A percentile compares a stretch with the other conserved stretches of the same genome.
Evolutionary conservation across 768 basidiomycete species (phyloP).

Genomic region (Paxillus involutus): DNA sequence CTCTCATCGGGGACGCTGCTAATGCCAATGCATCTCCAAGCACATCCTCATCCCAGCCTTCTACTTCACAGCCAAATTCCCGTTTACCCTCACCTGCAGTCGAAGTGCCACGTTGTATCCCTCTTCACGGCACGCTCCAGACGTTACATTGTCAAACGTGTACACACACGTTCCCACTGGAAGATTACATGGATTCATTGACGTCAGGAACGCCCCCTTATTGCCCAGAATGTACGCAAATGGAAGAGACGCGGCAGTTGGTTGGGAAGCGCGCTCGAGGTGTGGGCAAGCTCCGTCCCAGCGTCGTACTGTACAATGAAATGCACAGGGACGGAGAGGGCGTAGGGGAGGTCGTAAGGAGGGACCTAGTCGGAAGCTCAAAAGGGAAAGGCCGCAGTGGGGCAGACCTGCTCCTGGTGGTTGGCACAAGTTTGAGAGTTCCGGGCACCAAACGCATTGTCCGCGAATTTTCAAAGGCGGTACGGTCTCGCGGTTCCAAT

Average conservation of each 20-base stretch:
- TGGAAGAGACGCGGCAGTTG: slow-evolving; percentile 68
- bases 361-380: slow-evolving; percentile 72
- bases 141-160: slow-evolving; percentile 81
- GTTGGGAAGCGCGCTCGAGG: slow-evolving; percentile 78
- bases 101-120: slow-evolving; percentile 79
- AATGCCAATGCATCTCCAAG: slow-evolving; percentile 13
- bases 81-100: slow-evolving; percentile 51
- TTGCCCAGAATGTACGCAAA: slow-evolving; percentile 77
- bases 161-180: slow-evolving; percentile 67
- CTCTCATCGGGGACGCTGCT: slow-evolving; percentile 10
- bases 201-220: slow-evolving; percentile 61
- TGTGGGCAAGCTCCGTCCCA: slow-evolving; percentile 78
- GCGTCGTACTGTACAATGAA: slow-evolving; percentile 91
- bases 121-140: slow-evolving; percentile 85
- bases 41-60: slow-evolving; percentile 14
- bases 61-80: slow-evolving; percentile 24
- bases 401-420: slow-evolving; percentile 84
- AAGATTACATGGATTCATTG: slow-evolving; percentile 59
- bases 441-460: slow-evolving; percentile 93
- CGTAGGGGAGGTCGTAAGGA: slow-evolving; percentile 81
- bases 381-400: slow-evolving; percentile 68
- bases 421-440: slow-evolving; percentile 85
- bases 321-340: slow-evolving; percentile 83
- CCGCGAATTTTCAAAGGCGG: slow-evolving; percentile 81
- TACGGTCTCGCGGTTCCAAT: slow-evolving; percentile 49